These are phyloP conservation scores for Pirum gemmata DNA, from an alignment of 78 protist genomes.

Conservation along the genomic window DNA sequence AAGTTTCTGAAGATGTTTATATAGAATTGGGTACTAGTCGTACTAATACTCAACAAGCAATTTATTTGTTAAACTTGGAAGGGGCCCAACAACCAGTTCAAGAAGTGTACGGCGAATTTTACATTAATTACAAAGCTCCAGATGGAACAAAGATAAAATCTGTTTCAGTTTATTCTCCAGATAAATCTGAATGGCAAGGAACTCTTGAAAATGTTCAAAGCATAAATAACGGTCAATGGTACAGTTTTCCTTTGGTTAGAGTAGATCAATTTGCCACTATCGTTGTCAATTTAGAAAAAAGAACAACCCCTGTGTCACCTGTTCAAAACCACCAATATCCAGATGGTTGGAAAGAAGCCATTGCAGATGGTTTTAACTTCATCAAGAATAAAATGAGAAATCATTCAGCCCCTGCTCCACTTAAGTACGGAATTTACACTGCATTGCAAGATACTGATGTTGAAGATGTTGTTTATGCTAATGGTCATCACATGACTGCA, in stretches of 20 bases:
- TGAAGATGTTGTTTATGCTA: conserved; percentile 39
- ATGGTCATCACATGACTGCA: conserved; percentile 41
- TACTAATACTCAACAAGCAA: background rate
- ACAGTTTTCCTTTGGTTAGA: background rate
- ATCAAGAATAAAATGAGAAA: conserved; percentile 36
- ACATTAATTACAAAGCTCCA: background rate
- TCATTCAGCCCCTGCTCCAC: background rate
- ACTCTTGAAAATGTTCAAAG: background rate
- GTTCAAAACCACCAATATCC: background rate
- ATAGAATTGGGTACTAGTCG: background rate
- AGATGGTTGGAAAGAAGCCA: background rate
- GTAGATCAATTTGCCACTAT: background rate
- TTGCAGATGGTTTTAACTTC: conserved; percentile 17
- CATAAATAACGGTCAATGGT: background rate
- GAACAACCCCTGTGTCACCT: background rate
- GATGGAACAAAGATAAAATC: background rate
- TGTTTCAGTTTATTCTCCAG: background rate
- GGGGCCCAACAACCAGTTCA: background rate
- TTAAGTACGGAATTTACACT: conserved; percentile 12
- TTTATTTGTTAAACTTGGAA: background rate
- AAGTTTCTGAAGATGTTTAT: background rate
- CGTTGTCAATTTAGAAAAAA: background rate
- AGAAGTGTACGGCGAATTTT: background rate
- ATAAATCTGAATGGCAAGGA: background rate
- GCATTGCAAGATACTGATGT: background rate